Evolutionary conservation across 1,139 yeast genomes (phyloP), one percentile per base, ranked within the genome.

Genomic region (Candida gigantensis): DNA sequence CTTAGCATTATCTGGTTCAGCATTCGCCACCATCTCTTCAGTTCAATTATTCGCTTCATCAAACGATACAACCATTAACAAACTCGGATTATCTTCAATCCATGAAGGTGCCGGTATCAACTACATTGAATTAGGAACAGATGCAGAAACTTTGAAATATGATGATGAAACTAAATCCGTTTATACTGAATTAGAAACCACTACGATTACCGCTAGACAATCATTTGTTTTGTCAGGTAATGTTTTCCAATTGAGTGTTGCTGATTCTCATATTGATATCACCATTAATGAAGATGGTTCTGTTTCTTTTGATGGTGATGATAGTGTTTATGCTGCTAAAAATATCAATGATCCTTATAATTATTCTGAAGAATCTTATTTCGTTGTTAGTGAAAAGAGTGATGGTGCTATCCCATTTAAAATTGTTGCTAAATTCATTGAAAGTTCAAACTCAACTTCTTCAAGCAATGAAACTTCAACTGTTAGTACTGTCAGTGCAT

Each of bases 81-180:
- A 63, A 19, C 40, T 53, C 23, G 68, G 65, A 27, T 46, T 74
- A 35, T 42, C 52, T 27, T 46, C 63, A 24, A 45, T 46, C 31
- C 82, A 75, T 50, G 79, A 72, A 57, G 82, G 83, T 53, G 82
- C 83, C 32, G 83, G 72, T 41, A 57, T 74, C 49, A 64, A 71
- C 59, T 75, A 71, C 54, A 52, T 66, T 36, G 65, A 71, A 53
- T 47, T 73, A 17, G 43, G 39, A 24, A 28, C 19, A 9, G 25
- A 25, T n/a, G 37, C 37, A 21, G 37, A 35, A 27, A 28, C 32
- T 25, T 29, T 50, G 29, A 81, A 74, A 50, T 78, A 72, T 53
- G 82, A 82, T 52, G 81, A 81, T 30, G 81, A 71, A 36, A 56
- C 72, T 11, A 23, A 23, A 11, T 7, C 11, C 11, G 12, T 23